A percentile compares a stretch with the other conserved stretches of the same genome.
These are phyloP conservation scores for Tolypocladium paradoxum DNA, from an alignment of 2,329 filamentous ascomycete genomes.

Conservation along the genomic window DNA sequence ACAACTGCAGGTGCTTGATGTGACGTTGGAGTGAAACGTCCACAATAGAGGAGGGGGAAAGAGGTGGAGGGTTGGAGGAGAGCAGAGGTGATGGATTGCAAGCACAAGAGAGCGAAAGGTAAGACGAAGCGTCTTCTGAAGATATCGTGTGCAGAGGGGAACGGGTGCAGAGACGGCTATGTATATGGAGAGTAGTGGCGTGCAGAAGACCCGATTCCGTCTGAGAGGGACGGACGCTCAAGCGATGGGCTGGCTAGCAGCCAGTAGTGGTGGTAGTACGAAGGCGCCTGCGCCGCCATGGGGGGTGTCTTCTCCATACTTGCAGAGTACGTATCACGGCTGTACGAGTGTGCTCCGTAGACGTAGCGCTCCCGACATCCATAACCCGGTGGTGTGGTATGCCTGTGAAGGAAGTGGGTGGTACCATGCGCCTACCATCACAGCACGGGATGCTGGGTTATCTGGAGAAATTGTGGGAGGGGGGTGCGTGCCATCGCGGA, in stretches of 20 bases:
- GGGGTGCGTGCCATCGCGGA: background rate
- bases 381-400: conserved; percentile 9
- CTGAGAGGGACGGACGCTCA: conserved; percentile 2
- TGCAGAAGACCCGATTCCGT: background rate
- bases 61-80: background rate
- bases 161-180: conserved; percentile 11
- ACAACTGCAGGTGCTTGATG: background rate
- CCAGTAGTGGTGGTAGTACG: background rate
- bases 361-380: background rate
- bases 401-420: conserved; percentile 2
- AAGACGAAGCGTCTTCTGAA: conserved; percentile 1
- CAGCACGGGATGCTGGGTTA: conserved; percentile 5
- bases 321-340: background rate
- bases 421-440: conserved; percentile 2
- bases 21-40: background rate
- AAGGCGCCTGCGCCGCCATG: conserved; percentile 1
- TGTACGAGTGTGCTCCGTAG: too few relatives aligned
- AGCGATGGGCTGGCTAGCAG: background rate
- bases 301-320: conserved; percentile 6
- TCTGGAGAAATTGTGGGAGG: conserved; percentile 5
- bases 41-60: background rate
- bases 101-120: background rate
- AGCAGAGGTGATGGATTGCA: background rate
- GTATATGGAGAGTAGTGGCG: conserved; percentile 9
- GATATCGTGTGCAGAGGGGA: conserved; percentile 3